Evolutionary conservation across 1,139 yeast species (phyloP).

Genomic region (Candida gigantensis): DNA sequence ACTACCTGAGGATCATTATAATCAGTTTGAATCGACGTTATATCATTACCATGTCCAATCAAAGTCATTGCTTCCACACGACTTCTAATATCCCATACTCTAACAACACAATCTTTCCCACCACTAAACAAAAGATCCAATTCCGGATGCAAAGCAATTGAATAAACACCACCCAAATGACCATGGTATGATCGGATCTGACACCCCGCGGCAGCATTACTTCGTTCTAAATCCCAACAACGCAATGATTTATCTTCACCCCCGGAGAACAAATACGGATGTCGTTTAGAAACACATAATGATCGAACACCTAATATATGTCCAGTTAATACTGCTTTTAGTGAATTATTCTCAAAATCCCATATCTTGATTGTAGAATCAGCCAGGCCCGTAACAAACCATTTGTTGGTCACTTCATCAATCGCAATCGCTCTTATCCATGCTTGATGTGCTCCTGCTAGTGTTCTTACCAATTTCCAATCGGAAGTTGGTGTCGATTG

Average conservation of each 20-base stretch:
- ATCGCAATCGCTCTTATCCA: constrained; percentile 83
- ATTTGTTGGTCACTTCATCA: constrained; percentile 79
- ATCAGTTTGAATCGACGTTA: constrained; percentile 68
- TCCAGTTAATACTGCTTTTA: constrained; percentile 80
- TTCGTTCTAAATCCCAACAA: constrained; percentile 95
- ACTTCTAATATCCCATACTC: constrained; percentile 93
- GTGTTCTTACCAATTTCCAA: constrained; percentile 73
- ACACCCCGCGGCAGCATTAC: constrained; percentile 56
- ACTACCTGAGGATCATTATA: constrained; percentile 82
- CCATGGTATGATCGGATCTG: constrained; percentile 88
- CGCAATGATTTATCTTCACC: constrained; percentile 94
- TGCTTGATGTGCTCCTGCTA: constrained; percentile 85
- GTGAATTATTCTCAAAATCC: constrained; percentile 76
- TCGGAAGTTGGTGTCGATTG: no score
- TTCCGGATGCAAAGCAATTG: constrained; percentile 84
- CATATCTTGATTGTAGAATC: constrained; percentile 90
- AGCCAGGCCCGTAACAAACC: constrained; percentile 90
- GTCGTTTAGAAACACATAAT: constrained; percentile 66
- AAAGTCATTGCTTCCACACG: constrained; percentile 73
- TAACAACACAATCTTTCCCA: constrained; percentile 82
- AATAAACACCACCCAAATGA: constrained; percentile 86
- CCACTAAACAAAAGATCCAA: constrained; percentile 85
- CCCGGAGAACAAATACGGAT: constrained; percentile 87
- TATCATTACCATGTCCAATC: constrained; percentile 78
- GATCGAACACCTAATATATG: constrained; percentile 90